Evolutionary conservation across 441 rosid species (phyloP).

Genomic region (Gossypium schwendimanii): DNA sequence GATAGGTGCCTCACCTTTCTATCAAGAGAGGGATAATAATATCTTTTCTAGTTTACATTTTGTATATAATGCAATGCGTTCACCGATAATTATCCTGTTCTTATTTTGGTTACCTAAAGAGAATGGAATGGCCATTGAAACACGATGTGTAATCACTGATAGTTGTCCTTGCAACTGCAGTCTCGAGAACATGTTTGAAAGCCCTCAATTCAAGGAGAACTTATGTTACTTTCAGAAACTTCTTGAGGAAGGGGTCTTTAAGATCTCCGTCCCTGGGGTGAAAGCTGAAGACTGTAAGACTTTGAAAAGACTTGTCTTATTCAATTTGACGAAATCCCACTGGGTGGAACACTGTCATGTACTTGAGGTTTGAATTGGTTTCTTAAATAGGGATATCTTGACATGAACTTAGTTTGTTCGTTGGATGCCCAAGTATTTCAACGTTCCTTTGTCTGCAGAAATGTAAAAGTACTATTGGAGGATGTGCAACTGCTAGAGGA

Average conservation of each 20-base stretch:
- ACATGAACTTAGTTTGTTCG: not conserved
- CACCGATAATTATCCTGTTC: not conserved
- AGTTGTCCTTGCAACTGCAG: slow-evolving; percentile 31
- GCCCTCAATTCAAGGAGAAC: slow-evolving; percentile 82
- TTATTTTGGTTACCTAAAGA: not conserved
- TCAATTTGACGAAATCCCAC: slow-evolving; percentile 50
- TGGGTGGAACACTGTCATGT: slow-evolving; percentile 58
- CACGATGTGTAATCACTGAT: slow-evolving; percentile 10
- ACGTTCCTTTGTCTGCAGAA: slow-evolving; percentile 32
- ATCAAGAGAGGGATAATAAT: not conserved
- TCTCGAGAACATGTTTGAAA: slow-evolving; percentile 63
- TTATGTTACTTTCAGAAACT: slow-evolving; percentile 59
- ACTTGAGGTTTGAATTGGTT: slow-evolving; percentile 54
- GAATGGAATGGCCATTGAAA: slow-evolving; percentile 1
- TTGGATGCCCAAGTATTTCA: not conserved
- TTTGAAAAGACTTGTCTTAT: slow-evolving; percentile 56
- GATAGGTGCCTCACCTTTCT: slow-evolving; percentile 34
- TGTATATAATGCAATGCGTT: not conserved
- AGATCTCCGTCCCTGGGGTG: slow-evolving; percentile 41
- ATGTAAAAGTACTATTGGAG: slow-evolving; percentile 23
- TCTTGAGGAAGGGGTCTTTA: slow-evolving; percentile 78
- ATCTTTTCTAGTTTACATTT: slow-evolving; percentile 11
- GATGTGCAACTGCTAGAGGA: slow-evolving; percentile 29
- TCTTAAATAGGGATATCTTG: not conserved
- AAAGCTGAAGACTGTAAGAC: slow-evolving; percentile 54